Evolutionary conservation across 2,329 filamentous ascomycete genomes (phyloP).

Genomic region (Trichophyton benhamiae): DNA sequence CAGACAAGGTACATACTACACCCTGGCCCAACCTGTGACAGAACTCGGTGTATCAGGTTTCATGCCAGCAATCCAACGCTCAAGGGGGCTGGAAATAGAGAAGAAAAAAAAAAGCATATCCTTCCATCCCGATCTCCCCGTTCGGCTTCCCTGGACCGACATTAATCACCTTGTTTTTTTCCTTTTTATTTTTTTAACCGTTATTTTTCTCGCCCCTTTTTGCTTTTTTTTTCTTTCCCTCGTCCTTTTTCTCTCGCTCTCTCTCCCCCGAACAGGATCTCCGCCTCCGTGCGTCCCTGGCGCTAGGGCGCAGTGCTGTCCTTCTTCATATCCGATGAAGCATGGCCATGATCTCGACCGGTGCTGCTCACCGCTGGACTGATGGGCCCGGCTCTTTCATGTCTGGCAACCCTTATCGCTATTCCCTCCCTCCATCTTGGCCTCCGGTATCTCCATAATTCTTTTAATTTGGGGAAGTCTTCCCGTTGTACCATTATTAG

Average conservation of each 20-base stretch:
- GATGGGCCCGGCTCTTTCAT: neutral
- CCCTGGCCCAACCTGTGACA: neutral
- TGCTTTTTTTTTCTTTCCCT: neutral
- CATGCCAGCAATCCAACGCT: neutral
- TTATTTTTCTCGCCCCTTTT: neutral
- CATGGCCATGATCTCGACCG: neutral
- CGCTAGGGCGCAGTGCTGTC: neutral
- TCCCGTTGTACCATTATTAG: conserved; percentile 1
- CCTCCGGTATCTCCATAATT: neutral
- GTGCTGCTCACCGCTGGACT: too few relatives aligned
- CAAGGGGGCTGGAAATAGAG: neutral
- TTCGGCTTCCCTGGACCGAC: neutral
- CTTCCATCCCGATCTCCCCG: conserved; percentile 1
- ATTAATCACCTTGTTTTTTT: neutral
- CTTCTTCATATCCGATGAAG: neutral
- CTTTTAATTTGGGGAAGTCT: neutral
- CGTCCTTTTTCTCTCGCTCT: neutral
- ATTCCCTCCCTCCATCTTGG: neutral
- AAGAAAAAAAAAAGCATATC: neutral
- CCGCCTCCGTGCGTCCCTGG: neutral
- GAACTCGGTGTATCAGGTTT: neutral
- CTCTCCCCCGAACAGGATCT: neutral
- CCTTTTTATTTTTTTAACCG: neutral
- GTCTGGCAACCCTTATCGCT: too few relatives aligned
- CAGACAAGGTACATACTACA: neutral